phyloP scores from a whole-genome alignment of 495 filamentous ascomycete species.

The Penicillium herquei region DNA sequence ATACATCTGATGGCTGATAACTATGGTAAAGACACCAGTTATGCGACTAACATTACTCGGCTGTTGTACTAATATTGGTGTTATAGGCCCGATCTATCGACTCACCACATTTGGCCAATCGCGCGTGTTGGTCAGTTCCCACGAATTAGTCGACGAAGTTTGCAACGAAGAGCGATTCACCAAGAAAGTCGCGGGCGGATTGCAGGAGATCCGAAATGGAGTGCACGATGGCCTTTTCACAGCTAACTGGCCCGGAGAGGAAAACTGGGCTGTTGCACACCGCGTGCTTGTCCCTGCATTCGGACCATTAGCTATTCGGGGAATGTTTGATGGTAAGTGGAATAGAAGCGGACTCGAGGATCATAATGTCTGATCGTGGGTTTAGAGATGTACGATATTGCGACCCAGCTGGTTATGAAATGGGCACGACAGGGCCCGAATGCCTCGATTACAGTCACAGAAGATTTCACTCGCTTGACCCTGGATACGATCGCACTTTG shows the following conservation, averaged over 20 bases:
- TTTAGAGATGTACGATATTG: conserved; percentile 71
- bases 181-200: conserved; percentile 49
- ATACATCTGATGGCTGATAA: conserved; percentile 57
- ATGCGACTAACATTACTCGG: too few relatives aligned
- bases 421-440: conserved; percentile 66
- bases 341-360: background rate
- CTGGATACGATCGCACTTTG: conserved; percentile 73
- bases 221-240: conserved; percentile 70
- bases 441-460: conserved; percentile 55
- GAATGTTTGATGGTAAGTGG: conserved; percentile 58
- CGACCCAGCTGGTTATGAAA: conserved; percentile 67
- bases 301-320: conserved; percentile 64
- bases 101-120: conserved; percentile 26
- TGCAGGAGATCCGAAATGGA: conserved; percentile 57
- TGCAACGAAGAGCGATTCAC: conserved; percentile 67
- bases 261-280: conserved; percentile 71
- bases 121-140: conserved; percentile 41
- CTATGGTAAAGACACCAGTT: conserved; percentile 45
- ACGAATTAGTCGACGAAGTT: conserved; percentile 60
- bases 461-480: conserved; percentile 74
- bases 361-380: background rate
- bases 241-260: conserved; percentile 54
- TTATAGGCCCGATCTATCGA: conserved; percentile 56
- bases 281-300: conserved; percentile 67
- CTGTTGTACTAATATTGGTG: too few relatives aligned